Base-by-base conservation (phyloP, 2,329 filamentous ascomycete species). In the Fusarium sp. region DNA sequence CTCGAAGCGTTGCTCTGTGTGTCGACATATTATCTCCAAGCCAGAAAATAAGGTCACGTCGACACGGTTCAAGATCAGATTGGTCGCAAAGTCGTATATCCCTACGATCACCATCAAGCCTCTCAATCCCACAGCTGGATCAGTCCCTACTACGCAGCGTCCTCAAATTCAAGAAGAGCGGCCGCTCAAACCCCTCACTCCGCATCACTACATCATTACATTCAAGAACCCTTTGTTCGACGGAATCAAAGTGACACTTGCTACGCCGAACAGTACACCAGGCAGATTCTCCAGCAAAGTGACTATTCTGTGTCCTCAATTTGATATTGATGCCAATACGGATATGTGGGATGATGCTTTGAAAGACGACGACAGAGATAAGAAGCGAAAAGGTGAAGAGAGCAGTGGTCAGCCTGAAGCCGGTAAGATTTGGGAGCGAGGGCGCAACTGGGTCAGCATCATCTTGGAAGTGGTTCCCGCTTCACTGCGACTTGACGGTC, bases 151-250 rank as follows among this genome's bases (percentile, higher is more conserved):
- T 2, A 79, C 80, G 6, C 79, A 79, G 22, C 77, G 80, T 39
- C 81, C 79, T 36, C 78, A 74, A 62, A 44, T 71, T 13, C 70
- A 74, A 10, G 76, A 79, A 35, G 81, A 82, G 53, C 74, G 73
- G 0, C 80, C 83, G 17, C 79, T 86, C 8, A 86, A 87, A 62
- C 91, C 91, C 2, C 83, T 92, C 11, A 86, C 85, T 49, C 89
- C 88, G 3, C 85, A 90, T 27, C 95, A 98, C 79, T 97, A 94
- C 81, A 87, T 98, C 44, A 86, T 99, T 45, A 97, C 95, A 0
- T 90, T 99, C 76, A 94, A 92, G 78, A 99, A 99, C 78, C 95
- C 96, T 29, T 91, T 98, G 72, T 99, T 98, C 82, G 96, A 99
- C 74, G 88, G 90, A 27, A 92, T 99, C 73, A 92, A 92, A 65